Percentiles rank a stretch among this genome's conserved stretches.
Conservation (phyloP, 2,329 filamentous ascomycete genomes). For the Pseudocercospora macadamiae region DNA sequence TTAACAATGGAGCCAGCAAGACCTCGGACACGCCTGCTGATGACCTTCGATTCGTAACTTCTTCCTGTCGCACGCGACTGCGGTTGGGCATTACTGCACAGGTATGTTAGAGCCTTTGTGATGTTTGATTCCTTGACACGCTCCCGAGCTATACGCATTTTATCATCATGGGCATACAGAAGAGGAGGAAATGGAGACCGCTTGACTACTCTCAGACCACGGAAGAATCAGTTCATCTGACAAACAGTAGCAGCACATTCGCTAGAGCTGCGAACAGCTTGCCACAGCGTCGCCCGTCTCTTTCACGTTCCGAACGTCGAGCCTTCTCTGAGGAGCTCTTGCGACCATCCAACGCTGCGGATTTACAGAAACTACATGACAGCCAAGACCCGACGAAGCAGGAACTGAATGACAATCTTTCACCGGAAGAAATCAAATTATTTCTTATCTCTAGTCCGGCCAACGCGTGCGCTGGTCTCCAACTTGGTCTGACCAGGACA, state of each 20-base stretch:
- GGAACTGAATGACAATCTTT: background rate
- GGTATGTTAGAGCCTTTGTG: background rate
- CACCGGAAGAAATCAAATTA: background rate
- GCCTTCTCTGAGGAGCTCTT: constrained; percentile 7
- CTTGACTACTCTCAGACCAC: background rate
- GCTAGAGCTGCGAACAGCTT: background rate
- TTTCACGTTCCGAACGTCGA: background rate
- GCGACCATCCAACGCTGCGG: constrained; percentile 9
- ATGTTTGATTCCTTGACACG: background rate
- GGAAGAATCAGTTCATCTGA: background rate
- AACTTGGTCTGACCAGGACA: background rate
- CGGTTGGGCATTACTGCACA: background rate
- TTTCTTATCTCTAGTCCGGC: background rate
- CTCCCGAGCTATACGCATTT: background rate
- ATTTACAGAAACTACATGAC: constrained; percentile 13
- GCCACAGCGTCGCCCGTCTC: background rate
- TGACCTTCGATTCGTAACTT: constrained; percentile 8
- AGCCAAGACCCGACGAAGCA: background rate
- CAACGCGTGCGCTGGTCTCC: background rate
- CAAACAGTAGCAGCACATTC: background rate
- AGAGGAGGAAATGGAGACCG: background rate
- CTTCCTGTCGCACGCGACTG: constrained; percentile 7
- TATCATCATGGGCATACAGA: background rate
- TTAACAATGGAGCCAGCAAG: constrained; percentile 11
- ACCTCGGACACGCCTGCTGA: constrained; percentile 11